Evolutionary conservation across 2,329 filamentous ascomycete genomes (phyloP).

Genomic region (Hirsutella minnesotensis): DNA sequence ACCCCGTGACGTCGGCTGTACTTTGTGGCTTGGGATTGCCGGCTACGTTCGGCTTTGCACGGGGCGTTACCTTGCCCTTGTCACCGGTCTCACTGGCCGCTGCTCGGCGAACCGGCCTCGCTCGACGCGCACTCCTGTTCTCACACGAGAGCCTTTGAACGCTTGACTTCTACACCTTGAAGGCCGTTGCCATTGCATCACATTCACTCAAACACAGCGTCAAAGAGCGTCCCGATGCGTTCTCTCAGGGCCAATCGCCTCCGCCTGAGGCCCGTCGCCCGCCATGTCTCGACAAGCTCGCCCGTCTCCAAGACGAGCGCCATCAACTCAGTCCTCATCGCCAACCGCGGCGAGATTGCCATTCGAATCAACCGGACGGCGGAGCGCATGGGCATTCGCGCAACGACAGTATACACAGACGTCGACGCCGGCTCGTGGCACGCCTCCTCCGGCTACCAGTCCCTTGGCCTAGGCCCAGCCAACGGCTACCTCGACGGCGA

Average conservation of each 20-base stretch:
- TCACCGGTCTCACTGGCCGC: not conserved
- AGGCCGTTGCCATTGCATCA: no score
- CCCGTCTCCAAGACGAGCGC: conserved; percentile 29
- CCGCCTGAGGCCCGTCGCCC: conserved; percentile 32
- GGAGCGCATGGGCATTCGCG: conserved; percentile 75
- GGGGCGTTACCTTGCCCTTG: not conserved
- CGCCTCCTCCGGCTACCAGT: conserved; percentile 70
- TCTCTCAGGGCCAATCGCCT: conserved; percentile 40
- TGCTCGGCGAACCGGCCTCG: no score
- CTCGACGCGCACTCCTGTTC: not conserved
- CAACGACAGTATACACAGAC: conserved; percentile 90
- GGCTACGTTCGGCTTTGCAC: conserved; percentile 19
- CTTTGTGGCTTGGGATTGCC: not conserved
- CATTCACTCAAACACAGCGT: not conserved
- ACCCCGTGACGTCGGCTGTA: conserved; percentile 4
- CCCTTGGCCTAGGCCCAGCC: conserved; percentile 71
- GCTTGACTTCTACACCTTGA: no score
- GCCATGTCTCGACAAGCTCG: conserved; percentile 19
- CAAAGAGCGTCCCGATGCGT: conserved; percentile 30
- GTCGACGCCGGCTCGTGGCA: conserved; percentile 82
- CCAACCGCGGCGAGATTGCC: conserved; percentile 94
- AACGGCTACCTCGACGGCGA: conserved; percentile 89
- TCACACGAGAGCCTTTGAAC: no score
- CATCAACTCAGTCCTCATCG: conserved; percentile 77
- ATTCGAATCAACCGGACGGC: conserved; percentile 86